These are phyloP conservation scores for Spatholobus suberectus DNA, from an alignment of 306 rosid genomes.

Conservation along the genomic window DNA sequence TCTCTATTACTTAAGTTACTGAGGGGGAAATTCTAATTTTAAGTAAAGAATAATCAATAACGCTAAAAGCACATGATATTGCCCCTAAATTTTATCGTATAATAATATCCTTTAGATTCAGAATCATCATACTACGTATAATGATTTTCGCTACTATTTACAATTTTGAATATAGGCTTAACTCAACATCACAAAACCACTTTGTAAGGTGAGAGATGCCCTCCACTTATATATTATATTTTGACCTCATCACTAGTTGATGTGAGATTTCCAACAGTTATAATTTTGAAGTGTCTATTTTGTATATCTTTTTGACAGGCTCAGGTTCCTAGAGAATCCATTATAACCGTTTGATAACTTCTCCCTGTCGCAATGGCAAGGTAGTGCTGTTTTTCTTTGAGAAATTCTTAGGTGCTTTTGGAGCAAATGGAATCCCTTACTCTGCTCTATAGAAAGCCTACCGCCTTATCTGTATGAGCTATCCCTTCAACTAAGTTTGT, in stretches of 20 bases:
- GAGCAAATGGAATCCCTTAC: neutral
- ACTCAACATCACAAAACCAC: too few species aligned
- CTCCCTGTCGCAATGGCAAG: neutral
- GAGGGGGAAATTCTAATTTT: neutral
- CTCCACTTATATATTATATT: too few species aligned
- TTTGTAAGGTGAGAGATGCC: too few species aligned
- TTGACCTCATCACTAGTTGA: too few species aligned
- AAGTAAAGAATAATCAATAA: neutral
- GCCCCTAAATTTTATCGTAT: neutral
- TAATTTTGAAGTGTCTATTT: neutral
- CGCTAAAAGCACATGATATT: neutral
- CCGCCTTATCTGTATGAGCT: neutral
- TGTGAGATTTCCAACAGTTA: too few species aligned
- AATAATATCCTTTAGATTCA: neutral
- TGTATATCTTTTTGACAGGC: neutral
- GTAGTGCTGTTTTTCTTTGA: neutral
- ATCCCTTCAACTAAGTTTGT: neutral
- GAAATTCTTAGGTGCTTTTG: neutral
- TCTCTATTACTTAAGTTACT: neutral
- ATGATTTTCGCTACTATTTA: neutral
- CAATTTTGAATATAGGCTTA: too few species aligned
- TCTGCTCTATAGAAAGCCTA: neutral
- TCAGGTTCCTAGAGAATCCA: neutral
- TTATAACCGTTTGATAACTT: neutral
- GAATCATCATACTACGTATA: neutral